Percentiles rank a stretch among this genome's conserved stretches.
phyloP scores from a whole-genome alignment of 108 stramenopile species.

The Fragilaria crotonensis region DNA sequence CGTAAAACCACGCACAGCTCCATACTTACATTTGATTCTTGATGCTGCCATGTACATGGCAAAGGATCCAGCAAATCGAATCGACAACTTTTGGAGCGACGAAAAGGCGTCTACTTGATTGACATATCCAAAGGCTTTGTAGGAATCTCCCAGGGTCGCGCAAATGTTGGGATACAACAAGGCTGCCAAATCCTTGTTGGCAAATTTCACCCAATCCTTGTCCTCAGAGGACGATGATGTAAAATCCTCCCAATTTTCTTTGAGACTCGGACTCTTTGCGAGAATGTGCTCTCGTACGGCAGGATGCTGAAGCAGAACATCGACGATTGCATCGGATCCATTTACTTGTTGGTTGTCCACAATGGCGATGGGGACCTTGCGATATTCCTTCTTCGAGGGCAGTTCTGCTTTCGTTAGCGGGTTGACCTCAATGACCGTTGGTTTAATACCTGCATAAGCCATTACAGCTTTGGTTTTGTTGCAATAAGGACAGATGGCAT shows the following conservation, averaged over 20 bases:
- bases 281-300: conserved; percentile 12
- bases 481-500: conserved; percentile 91
- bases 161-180: conserved; percentile 90
- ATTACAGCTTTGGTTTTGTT: conserved; percentile 76
- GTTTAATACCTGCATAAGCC: conserved; percentile 47
- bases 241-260: conserved; percentile 13
- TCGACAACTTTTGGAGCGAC: conserved; percentile 43
- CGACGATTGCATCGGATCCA: conserved; percentile 56
- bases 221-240: conserved; percentile 28
- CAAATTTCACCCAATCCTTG: conserved; percentile 66
- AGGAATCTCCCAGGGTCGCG: conserved; percentile 60
- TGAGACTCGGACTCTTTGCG: conserved; percentile 11
- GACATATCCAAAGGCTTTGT: conserved; percentile 81
- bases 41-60: conserved; percentile 91
- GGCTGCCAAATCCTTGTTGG: conserved; percentile 73
- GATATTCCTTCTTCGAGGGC: conserved; percentile 37
- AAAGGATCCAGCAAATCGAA: conserved; percentile 61
- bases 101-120: conserved; percentile 47
- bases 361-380: conserved; percentile 82
- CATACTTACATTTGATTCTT: conserved; percentile 67
- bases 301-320: conserved; percentile 23
- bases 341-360: conserved; percentile 43
- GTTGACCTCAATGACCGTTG: conserved; percentile 79
- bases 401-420: conserved; percentile 88
- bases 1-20: too few species aligned